Conservation (phyloP, 768 basidiomycete genomes). For the Naganishia onofrii region DNA sequence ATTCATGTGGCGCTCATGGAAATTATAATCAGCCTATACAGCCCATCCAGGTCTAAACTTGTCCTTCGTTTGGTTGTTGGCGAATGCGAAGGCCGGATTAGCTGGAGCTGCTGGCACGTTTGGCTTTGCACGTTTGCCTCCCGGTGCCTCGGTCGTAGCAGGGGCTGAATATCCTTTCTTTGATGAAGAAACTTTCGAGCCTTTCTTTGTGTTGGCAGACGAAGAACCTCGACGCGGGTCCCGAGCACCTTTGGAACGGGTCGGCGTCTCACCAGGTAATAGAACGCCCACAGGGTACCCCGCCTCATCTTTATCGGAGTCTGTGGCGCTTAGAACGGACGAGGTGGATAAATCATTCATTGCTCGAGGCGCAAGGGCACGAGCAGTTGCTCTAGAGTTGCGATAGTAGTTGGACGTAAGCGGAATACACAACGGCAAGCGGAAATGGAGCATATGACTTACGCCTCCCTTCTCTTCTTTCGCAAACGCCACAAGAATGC, state of each 20-base stretch:
- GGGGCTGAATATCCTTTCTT: not conserved
- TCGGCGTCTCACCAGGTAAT: conserved; percentile 14
- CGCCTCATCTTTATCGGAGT: conserved; percentile 13
- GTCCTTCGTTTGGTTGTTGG: conserved; percentile 1
- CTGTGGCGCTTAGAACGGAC: not conserved
- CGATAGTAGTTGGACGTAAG: not conserved
- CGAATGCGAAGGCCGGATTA: not conserved
- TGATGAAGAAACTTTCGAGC: not conserved
- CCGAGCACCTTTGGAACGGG: not conserved
- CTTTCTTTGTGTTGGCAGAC: not conserved
- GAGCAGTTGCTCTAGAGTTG: not conserved
- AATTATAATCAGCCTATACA: not conserved
- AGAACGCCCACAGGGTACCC: not conserved
- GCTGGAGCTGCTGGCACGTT: not conserved
- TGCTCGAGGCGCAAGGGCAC: not conserved
- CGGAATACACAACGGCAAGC: not conserved
- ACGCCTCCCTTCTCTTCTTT: conserved; percentile 11
- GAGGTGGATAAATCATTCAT: not conserved
- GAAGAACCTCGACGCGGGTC: not conserved
- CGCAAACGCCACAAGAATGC: conserved; percentile 32
- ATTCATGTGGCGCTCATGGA: not conserved
- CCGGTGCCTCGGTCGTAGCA: not conserved
- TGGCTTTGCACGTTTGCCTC: not conserved
- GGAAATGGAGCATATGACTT: not conserved
- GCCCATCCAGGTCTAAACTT: conserved; percentile 24